Base-by-base conservation (phyloP, 257 asterid genomes). In the Thymus mandschuricus region DNA sequence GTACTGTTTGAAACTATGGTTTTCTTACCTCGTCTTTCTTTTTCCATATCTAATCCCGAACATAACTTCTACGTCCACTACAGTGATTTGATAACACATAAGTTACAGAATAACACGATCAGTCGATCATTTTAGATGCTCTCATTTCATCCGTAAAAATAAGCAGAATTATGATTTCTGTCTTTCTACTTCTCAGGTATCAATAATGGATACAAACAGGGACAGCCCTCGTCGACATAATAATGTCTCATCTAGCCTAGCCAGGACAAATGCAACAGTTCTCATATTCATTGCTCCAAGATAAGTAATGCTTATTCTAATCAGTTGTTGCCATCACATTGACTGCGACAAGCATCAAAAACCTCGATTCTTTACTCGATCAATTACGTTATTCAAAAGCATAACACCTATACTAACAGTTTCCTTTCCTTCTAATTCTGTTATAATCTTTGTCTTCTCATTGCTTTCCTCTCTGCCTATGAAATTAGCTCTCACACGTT, bases 231-330 rank as follows among this genome's bases (percentile, higher is more conserved):
- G 40, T 8, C 57, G 21, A 21, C 21, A 3, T 46, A 21, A 34
- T 58, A 56, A 73, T 46, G 60, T 38, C 72, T 46, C 58, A 30
- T 63, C 44, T 21, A 60, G 78, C 75, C 76, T 78, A 61, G 76
- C 72, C 72, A 73, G 45, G 66, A 56, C 82, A 73, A 73, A 48
- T 56, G 41, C 50, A 62, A 38, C 6, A 2, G 40, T 48, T 69
- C 52, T 63, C 34, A 60, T 38, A 28, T n/a, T 13, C 49, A 10
- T 46, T 38, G 28, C 40, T 54, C 38, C 73, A 29, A 49, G 69
- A 50, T 50, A 50, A 59, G 52, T 49, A 46, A 31, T 69, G 27
- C 43, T 74, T 72, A 66, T 73, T 35, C 29, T 71, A 49, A 51
- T 58, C 34, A 49, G 1, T 52, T 52, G 41, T 72, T 45, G 71